Base-by-base conservation (phyloP, 2,329 filamentous ascomycete genomes). In the Fonsecaea monophora region DNA sequence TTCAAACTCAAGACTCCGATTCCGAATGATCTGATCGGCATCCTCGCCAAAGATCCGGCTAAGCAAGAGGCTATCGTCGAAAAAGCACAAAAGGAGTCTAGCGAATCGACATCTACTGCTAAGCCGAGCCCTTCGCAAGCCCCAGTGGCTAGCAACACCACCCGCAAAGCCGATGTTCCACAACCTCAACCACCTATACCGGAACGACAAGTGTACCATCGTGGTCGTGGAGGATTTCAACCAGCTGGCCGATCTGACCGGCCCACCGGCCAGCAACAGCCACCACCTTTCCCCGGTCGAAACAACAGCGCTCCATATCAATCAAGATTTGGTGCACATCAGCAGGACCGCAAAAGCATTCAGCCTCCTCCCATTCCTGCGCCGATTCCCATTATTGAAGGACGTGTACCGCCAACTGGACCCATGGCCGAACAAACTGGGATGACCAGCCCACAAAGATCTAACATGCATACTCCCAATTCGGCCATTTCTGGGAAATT, bases 1-100 rank as follows among this genome's bases (percentile, higher is more conserved):
- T 99, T 99, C 84, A 98, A 98, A 81, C 86, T 99, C 18, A 90
- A 91, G 58, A 97, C 94, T 2, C 93, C 94, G 5, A 93, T 99
- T 10, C 95, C 95, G 1, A 89, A 87, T 60, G 95, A 99, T 78
- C 81, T 99, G 40, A 93, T 99, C 34, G 90, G 92, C 1, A 99
- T 99, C 72, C 90, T 99, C 68, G 94, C 95, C 66, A 99, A 98
- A 77, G 95, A 99, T 76, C 93, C 93, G n/a, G 86, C 83, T 54
- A 99, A 97, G 81, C 95, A 98, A 79, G 89, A 93, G 74, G 89
- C 94, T 75, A 98, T 99, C 70, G 90, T 97, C 75, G 90, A 93
- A 73, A 96, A 94, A 78, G 92, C 92, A 1, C 88, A 92, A 68
- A 87, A 88, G 75, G 90, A 94, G 71, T 89, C 88, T 2, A 89